A percentile compares a stretch with the other conserved stretches of the same genome.
These are phyloP conservation scores for Lathyrus oleraceus DNA, from an alignment of 306 rosid genomes.

Conservation along the genomic window DNA sequence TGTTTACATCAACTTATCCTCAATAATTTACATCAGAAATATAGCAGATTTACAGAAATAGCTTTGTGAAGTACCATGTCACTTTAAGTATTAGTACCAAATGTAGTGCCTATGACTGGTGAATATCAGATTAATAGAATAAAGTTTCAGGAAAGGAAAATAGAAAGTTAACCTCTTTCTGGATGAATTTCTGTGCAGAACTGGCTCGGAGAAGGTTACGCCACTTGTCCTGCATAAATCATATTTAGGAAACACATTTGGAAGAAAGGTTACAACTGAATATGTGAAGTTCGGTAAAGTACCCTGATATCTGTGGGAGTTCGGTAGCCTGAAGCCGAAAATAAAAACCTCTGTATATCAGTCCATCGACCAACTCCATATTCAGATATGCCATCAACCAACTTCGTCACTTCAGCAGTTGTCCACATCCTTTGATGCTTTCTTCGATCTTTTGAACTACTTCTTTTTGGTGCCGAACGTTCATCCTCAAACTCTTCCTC, in stretches of 20 bases:
- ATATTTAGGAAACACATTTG: slow-evolving; percentile 30
- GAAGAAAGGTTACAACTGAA: slow-evolving; percentile 24
- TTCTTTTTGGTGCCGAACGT: slow-evolving; percentile 41
- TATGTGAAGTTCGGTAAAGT: slow-evolving; percentile 33
- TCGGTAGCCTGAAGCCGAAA: slow-evolving; percentile 71
- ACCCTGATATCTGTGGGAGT: slow-evolving; percentile 98
- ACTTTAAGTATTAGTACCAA: neutral
- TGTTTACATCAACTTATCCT: neutral
- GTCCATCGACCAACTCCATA: slow-evolving; percentile 98
- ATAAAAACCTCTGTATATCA: slow-evolving; percentile 67
- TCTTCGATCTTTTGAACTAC: slow-evolving; percentile 67
- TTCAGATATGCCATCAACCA: slow-evolving; percentile 94
- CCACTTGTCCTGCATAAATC: slow-evolving; percentile 88
- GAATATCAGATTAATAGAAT: neutral
- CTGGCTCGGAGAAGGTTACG: slow-evolving; percentile 80
- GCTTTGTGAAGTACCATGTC: neutral
- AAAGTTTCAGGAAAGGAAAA: slow-evolving; percentile 18
- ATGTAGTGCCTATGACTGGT: neutral
- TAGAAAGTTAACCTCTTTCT: slow-evolving; percentile 57
- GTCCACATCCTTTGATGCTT: slow-evolving; percentile 97
- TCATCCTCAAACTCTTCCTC: slow-evolving; percentile 58
- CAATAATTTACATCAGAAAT: neutral
- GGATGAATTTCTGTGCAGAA: slow-evolving; percentile 50
- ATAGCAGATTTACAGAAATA: slow-evolving; percentile 2
- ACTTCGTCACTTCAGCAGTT: slow-evolving; percentile 61